Percentiles rank a stretch among this genome's conserved stretches.
phyloP scores from a whole-genome alignment of 495 filamentous ascomycete genomes.

The Elaphomyces granulatus region DNA sequence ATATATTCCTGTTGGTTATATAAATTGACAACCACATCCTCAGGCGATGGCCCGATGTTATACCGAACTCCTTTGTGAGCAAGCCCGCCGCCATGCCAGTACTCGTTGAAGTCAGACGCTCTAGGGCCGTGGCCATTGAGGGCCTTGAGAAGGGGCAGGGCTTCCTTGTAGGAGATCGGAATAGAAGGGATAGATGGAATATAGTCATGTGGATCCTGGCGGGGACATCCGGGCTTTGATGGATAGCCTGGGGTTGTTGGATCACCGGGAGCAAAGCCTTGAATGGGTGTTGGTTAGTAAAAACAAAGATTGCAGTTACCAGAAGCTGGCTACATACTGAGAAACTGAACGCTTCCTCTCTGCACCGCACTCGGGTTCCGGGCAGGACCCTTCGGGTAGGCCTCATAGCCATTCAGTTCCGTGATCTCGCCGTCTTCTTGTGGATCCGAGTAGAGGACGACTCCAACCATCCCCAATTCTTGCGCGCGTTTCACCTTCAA shows the following conservation, averaged over 20 bases:
- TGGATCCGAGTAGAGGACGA: constrained; percentile 76
- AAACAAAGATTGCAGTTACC: not conserved
- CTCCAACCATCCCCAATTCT: constrained; percentile 82
- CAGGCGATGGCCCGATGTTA: constrained; percentile 77
- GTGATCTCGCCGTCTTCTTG: constrained; percentile 75
- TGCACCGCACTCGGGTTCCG: constrained; percentile 82
- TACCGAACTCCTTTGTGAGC: constrained; percentile 76
- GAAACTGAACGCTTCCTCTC: constrained; percentile 75
- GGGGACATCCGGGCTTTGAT: constrained; percentile 77
- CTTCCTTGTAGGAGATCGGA: constrained; percentile 81
- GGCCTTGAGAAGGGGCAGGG: constrained; percentile 69
- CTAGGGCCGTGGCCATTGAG: constrained; percentile 79
- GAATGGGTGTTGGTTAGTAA: constrained; percentile 2
- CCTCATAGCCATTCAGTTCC: constrained; percentile 61
- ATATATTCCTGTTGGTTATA: constrained; percentile 81
- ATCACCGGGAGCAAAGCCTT: constrained; percentile 47
- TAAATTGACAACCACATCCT: constrained; percentile 61
- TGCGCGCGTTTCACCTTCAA: constrained; percentile 88
- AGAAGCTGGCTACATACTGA: constrained; percentile 36
- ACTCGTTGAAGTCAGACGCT: constrained; percentile 59
- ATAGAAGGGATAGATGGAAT: constrained; percentile 83
- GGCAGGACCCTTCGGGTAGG: constrained; percentile 80
- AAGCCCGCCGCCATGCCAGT: constrained; percentile 60
- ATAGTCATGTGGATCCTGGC: constrained; percentile 48
- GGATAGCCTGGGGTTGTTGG: constrained; percentile 89